A percentile compares a stretch with the other conserved stretches of the same genome.
phyloP scores from a whole-genome alignment of 2,329 filamentous ascomycete genomes.

The Fusarium camptoceras region DNA sequence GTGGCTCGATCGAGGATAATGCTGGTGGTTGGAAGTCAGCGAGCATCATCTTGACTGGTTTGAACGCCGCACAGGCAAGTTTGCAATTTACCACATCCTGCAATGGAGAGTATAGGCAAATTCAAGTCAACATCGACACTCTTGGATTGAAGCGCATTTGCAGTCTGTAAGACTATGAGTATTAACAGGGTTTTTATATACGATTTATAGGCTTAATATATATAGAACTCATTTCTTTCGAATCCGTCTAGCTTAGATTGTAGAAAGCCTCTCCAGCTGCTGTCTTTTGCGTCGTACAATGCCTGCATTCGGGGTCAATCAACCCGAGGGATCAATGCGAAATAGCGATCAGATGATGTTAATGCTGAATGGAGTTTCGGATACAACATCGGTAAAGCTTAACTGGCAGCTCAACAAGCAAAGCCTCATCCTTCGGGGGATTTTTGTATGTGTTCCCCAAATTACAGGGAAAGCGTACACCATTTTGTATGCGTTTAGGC shows the following conservation, averaged over 20 bases:
- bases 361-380: neutral
- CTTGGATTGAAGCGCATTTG: neutral
- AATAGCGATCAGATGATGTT: slow-evolving; percentile 7
- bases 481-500: neutral
- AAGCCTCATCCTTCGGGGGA: slow-evolving; percentile 14
- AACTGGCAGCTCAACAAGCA: neutral
- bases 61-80: neutral
- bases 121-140: neutral
- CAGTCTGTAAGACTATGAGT: neutral
- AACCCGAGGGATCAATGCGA: neutral
- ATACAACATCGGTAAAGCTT: slow-evolving; percentile 25
- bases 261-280: too few relatives aligned
- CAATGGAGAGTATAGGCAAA: neutral
- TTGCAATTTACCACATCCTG: neutral
- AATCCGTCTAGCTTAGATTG: too few relatives aligned
- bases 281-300: neutral
- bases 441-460: neutral
- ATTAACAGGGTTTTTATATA: neutral
- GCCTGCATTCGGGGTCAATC: neutral
- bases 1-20: neutral
- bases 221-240: too few relatives aligned
- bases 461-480: neutral
- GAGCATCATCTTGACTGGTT: neutral
- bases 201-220: neutral
- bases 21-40: neutral